Base-by-base conservation (phyloP, 2,329 filamentous ascomycete species). In the Geosmithia putterillii region DNA sequence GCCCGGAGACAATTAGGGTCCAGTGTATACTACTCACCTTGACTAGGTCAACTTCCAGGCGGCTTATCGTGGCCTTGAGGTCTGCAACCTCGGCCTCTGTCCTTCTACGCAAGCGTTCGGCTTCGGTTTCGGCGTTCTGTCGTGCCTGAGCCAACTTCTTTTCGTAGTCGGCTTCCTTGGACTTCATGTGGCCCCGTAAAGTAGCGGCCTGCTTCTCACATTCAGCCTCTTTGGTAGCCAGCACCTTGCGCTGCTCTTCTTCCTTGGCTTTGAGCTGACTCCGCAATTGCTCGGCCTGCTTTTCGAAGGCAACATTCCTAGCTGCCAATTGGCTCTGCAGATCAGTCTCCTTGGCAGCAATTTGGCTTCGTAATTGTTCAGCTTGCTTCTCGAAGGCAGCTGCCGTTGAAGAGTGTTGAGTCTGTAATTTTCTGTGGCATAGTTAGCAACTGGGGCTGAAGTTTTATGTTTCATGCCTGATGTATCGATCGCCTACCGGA, bases 41-140 rank as follows among this genome's bases (percentile, higher is more conserved):
- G 58, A 76, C 69, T 12, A 81, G 50, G 50, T 79, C 74, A 28
- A 76, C 72, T 55, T 84, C 74, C 15, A 87, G 61, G 38, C 71
- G 69, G 44, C 71, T 74, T 22, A 83, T 70, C 2, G 69, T 79
- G 20, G 70, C 71, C 52, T 73, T 73, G 12, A 85, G 59, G 48
- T 81, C 78, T n/a, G 75, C 71, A 42, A 74, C 67, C 51, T 85
- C 79, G 1, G 74, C 76, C 38, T 83, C 80, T 21, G 61, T 58
- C 37, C 71, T 62, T 22, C 67, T 63, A 43, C 65, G 65, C 3
- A 64, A 55, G 32, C 71, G 66, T 40, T 75, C 70, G 1, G 62
- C 54, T 44, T 79, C 74, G 2, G 64, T 61, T 46, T 74, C 66
- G 1, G 66, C 60, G 4, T 59, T 59, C 47, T 71, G 74, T 38